A percentile compares a stretch with the other conserved stretches of the same genome.
Evolutionary conservation across 306 rosid species (phyloP).

Genomic region (Abrus precatorius): DNA sequence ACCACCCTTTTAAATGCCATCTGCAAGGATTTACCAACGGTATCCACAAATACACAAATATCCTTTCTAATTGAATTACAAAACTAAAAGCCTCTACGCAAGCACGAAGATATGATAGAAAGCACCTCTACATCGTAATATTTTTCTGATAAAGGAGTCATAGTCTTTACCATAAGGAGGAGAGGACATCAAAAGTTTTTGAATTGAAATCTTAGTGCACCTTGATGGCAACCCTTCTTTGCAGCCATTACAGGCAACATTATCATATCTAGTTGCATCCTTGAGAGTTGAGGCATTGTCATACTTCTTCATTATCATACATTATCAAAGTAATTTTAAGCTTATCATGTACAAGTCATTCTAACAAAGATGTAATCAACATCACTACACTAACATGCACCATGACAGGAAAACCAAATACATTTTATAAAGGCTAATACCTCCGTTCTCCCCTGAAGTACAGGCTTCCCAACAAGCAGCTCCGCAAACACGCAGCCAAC

Average conservation of each 20-base stretch:
- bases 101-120: background rate
- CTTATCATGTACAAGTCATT: background rate
- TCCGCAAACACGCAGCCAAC: constrained; percentile 94
- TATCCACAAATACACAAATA: background rate
- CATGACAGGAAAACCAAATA: background rate
- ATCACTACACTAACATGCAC: constrained; percentile 12
- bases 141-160: background rate
- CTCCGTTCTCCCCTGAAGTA: constrained; percentile 98
- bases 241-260: constrained; percentile 8
- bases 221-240: background rate
- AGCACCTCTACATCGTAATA: background rate
- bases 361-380: constrained; percentile 12
- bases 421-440: constrained; percentile 55
- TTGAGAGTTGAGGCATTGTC: constrained; percentile 19
- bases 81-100: background rate
- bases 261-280: constrained; percentile 6
- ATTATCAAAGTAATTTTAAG: background rate
- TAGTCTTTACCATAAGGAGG: background rate
- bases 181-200: constrained; percentile 9
- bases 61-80: background rate
- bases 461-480: constrained; percentile 79
- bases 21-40: background rate
- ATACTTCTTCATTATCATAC: background rate
- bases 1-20: background rate
- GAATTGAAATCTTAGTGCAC: constrained; percentile 4